These are phyloP conservation scores for Camellia sinensis DNA, from an alignment of 148 eudicot species.

Conservation along the genomic window DNA sequence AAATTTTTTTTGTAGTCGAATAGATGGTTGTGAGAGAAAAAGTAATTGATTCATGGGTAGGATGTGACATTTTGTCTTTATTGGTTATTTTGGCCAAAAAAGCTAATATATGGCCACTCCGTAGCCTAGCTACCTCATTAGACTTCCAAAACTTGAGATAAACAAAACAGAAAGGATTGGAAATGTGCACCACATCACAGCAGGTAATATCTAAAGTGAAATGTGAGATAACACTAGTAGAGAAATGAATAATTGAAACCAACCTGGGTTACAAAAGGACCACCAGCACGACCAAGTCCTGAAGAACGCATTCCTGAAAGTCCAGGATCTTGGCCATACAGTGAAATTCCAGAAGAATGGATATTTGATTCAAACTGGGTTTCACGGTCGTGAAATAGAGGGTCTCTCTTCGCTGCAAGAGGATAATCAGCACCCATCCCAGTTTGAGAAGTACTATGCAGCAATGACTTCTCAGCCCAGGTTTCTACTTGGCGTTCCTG, in stretches of 20 bases:
- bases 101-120: not conserved
- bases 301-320: constrained; percentile 51
- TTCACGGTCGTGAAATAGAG: constrained; percentile 47
- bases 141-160: not conserved
- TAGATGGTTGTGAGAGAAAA: no score
- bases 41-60: no score
- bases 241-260: not conserved
- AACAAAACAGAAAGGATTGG: not conserved
- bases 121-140: not conserved
- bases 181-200: not conserved
- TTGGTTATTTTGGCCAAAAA: no score
- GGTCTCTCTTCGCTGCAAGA: constrained; percentile 34
- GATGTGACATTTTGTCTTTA: no score
- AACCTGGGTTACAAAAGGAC: constrained; percentile 82
- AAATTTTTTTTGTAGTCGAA: no score
- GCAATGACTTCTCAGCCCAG: constrained; percentile 48
- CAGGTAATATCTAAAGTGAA: not conserved
- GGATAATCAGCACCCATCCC: constrained; percentile 42
- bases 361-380: constrained; percentile 37
- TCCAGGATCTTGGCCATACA: constrained; percentile 57
- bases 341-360: constrained; percentile 45
- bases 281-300: constrained; percentile 48
- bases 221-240: not conserved
- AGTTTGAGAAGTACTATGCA: constrained; percentile 26
- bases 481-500: constrained; percentile 46